These are phyloP conservation scores for Citeromyces nyonsensis DNA, from an alignment of 805 yeast genomes.

Conservation along the genomic window DNA sequence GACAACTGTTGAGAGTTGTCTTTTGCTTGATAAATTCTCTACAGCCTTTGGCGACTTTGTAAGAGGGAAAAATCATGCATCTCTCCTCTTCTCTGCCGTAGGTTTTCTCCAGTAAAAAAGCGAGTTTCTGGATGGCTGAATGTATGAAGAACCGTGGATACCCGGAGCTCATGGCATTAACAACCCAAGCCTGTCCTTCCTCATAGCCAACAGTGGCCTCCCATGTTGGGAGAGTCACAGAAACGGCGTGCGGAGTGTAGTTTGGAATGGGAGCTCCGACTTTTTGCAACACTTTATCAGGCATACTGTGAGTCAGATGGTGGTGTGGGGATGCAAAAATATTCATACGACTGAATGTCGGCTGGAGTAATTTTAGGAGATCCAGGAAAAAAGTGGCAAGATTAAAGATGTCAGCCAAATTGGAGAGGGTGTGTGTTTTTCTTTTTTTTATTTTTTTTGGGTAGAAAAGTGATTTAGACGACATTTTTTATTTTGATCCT, in stretches of 20 bases:
- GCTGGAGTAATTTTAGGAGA: too few species aligned
- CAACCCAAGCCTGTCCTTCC: conserved; percentile 76
- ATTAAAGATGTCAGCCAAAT: too few species aligned
- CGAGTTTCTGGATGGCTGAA: conserved; percentile 39
- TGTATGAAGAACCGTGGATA: conserved; percentile 81
- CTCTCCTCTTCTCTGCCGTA: conserved; percentile 74
- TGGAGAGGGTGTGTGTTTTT: too few species aligned
- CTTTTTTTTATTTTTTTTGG: too few species aligned
- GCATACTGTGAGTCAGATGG: too few species aligned
- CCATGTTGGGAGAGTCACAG: conserved; percentile 94
- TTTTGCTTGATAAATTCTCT: conserved; percentile 55
- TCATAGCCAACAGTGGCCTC: conserved; percentile 85
- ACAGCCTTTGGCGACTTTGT: conserved; percentile 69
- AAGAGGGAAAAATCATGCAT: conserved; percentile 65
- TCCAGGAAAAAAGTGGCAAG: background rate
- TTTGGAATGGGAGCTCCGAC: conserved; percentile 84
- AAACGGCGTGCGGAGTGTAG: conserved; percentile 83
- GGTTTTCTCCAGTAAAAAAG: conserved; percentile 36
- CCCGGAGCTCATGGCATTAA: conserved; percentile 65
- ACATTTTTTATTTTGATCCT: too few species aligned
- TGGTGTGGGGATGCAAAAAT: too few species aligned
- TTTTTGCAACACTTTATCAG: conserved; percentile 16
- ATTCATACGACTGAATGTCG: background rate
- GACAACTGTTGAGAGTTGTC: conserved; percentile 15
- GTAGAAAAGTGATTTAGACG: too few species aligned